Evolutionary conservation across 2,329 filamentous ascomycete species (phyloP), one percentile per base, ranked within the genome.

Genomic region (Orbilia quercus): DNA sequence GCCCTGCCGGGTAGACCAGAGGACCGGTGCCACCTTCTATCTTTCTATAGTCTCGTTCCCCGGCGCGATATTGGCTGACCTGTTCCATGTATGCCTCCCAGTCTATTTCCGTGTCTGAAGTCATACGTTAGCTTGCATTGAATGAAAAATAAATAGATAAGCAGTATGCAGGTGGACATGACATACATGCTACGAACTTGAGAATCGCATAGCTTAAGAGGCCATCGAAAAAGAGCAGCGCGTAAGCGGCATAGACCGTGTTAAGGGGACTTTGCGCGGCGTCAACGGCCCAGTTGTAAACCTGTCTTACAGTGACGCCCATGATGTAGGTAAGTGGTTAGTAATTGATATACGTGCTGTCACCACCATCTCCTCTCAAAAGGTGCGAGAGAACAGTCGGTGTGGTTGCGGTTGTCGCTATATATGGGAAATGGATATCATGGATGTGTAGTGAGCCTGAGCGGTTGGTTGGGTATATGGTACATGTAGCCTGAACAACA

Each of bases 71-170:
- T 77, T 93, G 88, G 42, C 86, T 82, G 47, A 98, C 85, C 79
- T 99, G 95, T 80, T 97, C 86, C 93, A 99, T 98, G 81, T 99
- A 99, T 0, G 95, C 92, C 70, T 85, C 86, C 94, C 94, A 99
- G 82, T 99, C 95, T 79, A 99, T 99, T 81, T 99, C 95, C 45
- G 95, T 99, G 80, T 99, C 95, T 91, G 76, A 45, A 20, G n/a
- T 28, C 22, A 20, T n/a, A 7, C 12, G 44, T 62, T 18, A 62
- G 45, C 20, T 50, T 44, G 16, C 7, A 6, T 20, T 22, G 44
- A 23, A 20, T 14, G 40, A 53, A 18, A 71, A 34, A 28, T 45
- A 2, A 51, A 7, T 6, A 55, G 40, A 4, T 20, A 7, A 25
- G 59, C 3, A 14, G n/a, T 18, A 7, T 38, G 2, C n/a, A n/a